Evolutionary conservation across 495 filamentous ascomycete genomes (phyloP).

Genomic region (Talaromyces borbonicus): DNA sequence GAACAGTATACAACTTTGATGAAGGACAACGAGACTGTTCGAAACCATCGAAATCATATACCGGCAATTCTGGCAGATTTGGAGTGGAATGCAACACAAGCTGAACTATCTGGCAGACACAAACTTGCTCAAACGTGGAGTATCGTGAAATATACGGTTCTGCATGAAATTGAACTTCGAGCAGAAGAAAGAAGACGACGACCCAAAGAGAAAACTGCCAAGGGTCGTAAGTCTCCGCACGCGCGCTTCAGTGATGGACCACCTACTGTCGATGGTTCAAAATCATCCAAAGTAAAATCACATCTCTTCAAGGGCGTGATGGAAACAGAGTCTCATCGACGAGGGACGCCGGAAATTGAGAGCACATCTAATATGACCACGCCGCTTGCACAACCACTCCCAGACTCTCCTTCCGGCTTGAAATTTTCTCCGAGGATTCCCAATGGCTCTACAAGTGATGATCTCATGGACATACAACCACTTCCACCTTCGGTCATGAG

Average conservation of each 20-base stretch:
- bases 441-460: constrained; percentile 23
- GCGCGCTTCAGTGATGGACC: constrained; percentile 17
- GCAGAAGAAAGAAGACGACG: constrained; percentile 40
- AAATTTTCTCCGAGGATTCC: constrained; percentile 23
- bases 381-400: constrained; percentile 60
- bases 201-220: constrained; percentile 14
- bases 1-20: constrained; percentile 44
- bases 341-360: constrained; percentile 42
- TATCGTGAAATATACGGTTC: constrained; percentile 51
- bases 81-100: constrained; percentile 51
- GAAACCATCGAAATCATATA: constrained; percentile 20
- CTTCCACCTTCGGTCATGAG: constrained; percentile 37
- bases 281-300: constrained; percentile 29
- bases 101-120: constrained; percentile 48
- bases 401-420: constrained; percentile 33
- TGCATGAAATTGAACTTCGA: constrained; percentile 48
- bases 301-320: constrained; percentile 37
- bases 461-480: constrained; percentile 27
- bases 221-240: constrained; percentile 27
- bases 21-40: constrained; percentile 15
- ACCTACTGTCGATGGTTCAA: constrained; percentile 25
- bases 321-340: constrained; percentile 25
- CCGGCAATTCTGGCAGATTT: constrained; percentile 42
- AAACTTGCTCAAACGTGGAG: constrained; percentile 69
- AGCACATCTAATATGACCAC: constrained; percentile 72